Percentiles rank a stretch among this genome's conserved stretches.
These are phyloP conservation scores for Metarhizium brunneum DNA, from an alignment of 2,329 filamentous ascomycete species.

Conservation along the genomic window DNA sequence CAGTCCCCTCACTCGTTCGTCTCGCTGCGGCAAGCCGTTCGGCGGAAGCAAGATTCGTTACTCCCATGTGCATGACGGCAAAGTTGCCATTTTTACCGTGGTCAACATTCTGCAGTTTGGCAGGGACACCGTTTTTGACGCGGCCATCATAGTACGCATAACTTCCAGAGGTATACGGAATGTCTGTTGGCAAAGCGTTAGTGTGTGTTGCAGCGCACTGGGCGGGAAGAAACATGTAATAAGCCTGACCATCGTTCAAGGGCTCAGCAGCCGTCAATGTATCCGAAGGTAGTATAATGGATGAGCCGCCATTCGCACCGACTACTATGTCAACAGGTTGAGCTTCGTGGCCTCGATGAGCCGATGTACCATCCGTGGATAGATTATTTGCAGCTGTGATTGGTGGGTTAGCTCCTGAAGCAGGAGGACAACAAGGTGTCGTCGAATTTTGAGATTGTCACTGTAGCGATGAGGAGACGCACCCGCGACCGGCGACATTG, in stretches of 20 bases:
- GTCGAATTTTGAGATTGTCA: background rate
- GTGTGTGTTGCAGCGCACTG: background rate
- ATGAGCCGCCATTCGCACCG: background rate
- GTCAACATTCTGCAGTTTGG: slow-evolving; percentile 51
- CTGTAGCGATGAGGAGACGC: background rate
- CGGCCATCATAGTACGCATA: slow-evolving; percentile 18
- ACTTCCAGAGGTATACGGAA: background rate
- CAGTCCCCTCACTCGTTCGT: slow-evolving; percentile 52
- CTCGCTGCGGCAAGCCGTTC: slow-evolving; percentile 47
- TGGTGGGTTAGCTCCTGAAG: background rate
- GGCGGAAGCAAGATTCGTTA: slow-evolving; percentile 35
- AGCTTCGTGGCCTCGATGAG: background rate
- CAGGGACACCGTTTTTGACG: slow-evolving; percentile 47
- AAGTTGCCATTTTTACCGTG: slow-evolving; percentile 51
- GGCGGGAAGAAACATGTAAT: background rate
- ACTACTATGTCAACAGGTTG: background rate
- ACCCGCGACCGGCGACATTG: background rate
- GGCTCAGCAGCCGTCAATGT: background rate
- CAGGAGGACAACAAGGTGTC: background rate
- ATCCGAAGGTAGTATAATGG: background rate
- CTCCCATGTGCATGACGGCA: slow-evolving; percentile 52
- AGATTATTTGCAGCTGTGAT: background rate
- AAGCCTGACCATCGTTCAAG: background rate
- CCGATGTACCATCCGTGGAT: background rate
- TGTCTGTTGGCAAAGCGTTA: background rate